phyloP scores from a whole-genome alignment of 2,329 filamentous ascomycete species.

The Hymenoscyphus infarciens region DNA sequence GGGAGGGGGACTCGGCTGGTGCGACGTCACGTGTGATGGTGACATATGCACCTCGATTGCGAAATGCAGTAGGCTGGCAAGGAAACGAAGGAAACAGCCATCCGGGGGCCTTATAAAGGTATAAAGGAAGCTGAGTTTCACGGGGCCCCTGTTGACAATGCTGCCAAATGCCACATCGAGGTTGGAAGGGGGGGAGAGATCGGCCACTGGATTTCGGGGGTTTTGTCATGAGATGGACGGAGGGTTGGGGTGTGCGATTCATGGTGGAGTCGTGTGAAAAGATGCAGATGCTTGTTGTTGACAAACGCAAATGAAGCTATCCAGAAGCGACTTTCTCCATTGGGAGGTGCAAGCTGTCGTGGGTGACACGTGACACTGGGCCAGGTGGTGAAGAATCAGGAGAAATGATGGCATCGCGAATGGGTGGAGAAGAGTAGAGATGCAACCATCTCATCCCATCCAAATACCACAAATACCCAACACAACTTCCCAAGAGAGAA shows the following conservation, averaged over 20 bases:
- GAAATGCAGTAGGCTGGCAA: conserved; percentile 6
- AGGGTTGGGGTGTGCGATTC: neutral
- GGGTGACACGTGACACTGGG: neutral
- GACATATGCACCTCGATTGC: conserved; percentile 10
- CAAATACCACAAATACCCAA: neutral
- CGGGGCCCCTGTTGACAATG: neutral
- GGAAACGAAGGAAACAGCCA: conserved; percentile 5
- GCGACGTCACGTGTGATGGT: conserved; percentile 11
- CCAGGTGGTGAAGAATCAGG: neutral
- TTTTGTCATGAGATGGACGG: neutral
- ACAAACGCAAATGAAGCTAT: neutral
- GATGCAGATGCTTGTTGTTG: neutral
- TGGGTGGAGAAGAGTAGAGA: neutral
- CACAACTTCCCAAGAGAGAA: neutral
- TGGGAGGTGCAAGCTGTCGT: neutral
- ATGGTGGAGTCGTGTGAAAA: no score
- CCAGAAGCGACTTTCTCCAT: neutral
- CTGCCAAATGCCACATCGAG: neutral
- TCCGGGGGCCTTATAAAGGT: no score
- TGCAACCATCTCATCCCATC: neutral
- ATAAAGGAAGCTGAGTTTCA: conserved; percentile 9
- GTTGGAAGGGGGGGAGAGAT: neutral
- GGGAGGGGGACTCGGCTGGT: neutral
- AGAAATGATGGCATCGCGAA: neutral
- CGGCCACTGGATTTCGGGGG: neutral